Evolutionary conservation across 2,329 filamentous ascomycete genomes (phyloP).

Genomic region (Aspergillus sp.): DNA sequence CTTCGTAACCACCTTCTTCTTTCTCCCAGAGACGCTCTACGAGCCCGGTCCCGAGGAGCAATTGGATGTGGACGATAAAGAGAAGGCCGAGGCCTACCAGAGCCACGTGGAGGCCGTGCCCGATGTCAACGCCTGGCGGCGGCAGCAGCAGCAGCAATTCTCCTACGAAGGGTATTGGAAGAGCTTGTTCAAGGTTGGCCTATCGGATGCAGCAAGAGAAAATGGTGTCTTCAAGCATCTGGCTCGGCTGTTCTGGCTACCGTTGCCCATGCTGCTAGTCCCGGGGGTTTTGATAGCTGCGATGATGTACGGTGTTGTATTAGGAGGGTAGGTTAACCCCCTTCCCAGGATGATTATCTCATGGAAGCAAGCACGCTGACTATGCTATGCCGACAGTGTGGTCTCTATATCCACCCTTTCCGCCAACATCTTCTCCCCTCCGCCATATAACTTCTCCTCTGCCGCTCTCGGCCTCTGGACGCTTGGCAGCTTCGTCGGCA

Average conservation of each 20-base stretch:
- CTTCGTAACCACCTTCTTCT: slow-evolving; percentile 33
- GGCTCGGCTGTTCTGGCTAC: slow-evolving; percentile 24
- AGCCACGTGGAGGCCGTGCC: slow-evolving; percentile 24
- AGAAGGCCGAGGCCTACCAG: slow-evolving; percentile 18
- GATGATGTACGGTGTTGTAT: slow-evolving; percentile 30
- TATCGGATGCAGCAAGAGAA: slow-evolving; percentile 25
- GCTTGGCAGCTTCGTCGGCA: slow-evolving; percentile 41
- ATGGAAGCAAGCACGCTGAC: slow-evolving; percentile 1
- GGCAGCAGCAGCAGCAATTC: not conserved
- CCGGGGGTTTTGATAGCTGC: slow-evolving; percentile 29
- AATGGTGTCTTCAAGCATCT: slow-evolving; percentile 21
- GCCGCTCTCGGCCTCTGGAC: slow-evolving; percentile 31
- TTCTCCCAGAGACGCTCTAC: slow-evolving; percentile 41
- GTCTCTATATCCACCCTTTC: slow-evolving; percentile 32
- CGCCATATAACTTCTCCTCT: slow-evolving; percentile 37
- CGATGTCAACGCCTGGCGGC: not conserved
- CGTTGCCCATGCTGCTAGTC: slow-evolving; percentile 27
- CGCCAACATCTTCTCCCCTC: slow-evolving; percentile 30
- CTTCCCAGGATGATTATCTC: not conserved
- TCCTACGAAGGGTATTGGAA: slow-evolving; percentile 31
- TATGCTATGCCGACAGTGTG: slow-evolving; percentile 15
- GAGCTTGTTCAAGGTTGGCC: slow-evolving; percentile 28
- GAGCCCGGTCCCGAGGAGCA: slow-evolving; percentile 28
- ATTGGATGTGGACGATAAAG: slow-evolving; percentile 18
- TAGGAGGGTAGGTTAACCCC: slow-evolving; percentile 27